Evolutionary conservation across 352 stramenopile species (phyloP).

Genomic region (Phytophthora syringae): DNA sequence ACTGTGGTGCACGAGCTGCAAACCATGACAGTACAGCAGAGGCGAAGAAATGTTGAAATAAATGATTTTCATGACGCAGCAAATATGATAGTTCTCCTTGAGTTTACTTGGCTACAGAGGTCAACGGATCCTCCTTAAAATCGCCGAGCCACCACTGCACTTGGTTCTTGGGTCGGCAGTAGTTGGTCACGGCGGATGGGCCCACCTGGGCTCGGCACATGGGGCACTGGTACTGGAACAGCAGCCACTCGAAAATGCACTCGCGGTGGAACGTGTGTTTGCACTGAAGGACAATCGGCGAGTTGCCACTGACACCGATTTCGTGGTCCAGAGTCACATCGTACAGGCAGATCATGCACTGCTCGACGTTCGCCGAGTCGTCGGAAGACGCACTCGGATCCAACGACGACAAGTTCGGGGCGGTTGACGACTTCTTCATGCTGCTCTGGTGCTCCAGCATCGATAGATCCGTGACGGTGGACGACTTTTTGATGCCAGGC

Average conservation of each 20-base stretch:
- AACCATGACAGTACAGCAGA: too few relatives aligned
- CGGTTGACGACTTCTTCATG: constrained; percentile 41
- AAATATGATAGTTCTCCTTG: constrained; percentile 1
- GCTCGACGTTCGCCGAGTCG: constrained; percentile 25
- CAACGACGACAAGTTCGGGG: constrained; percentile 32
- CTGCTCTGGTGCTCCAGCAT: constrained; percentile 35
- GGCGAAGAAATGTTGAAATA: too few relatives aligned
- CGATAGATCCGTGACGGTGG: constrained; percentile 29
- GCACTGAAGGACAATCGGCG: constrained; percentile 52
- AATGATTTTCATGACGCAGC: not conserved
- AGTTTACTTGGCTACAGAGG: constrained; percentile 13
- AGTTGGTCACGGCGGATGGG: constrained; percentile 49
- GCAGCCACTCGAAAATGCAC: constrained; percentile 67
- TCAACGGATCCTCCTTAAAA: constrained; percentile 55
- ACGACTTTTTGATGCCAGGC: constrained; percentile 37
- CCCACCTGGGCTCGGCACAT: constrained; percentile 53
- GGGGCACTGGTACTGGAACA: constrained; percentile 62
- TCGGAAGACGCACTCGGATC: constrained; percentile 16
- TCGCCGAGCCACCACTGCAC: constrained; percentile 69
- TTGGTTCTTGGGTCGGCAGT: constrained; percentile 54
- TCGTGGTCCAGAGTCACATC: constrained; percentile 38
- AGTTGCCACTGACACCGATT: constrained; percentile 22
- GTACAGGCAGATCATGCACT: constrained; percentile 64
- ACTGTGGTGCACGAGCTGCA: too few relatives aligned
- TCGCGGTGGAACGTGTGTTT: constrained; percentile 62